A percentile compares a stretch with the other conserved stretches of the same genome.
Evolutionary conservation across 495 filamentous ascomycete species (phyloP).

Genomic region (Daldinia caldariorum): DNA sequence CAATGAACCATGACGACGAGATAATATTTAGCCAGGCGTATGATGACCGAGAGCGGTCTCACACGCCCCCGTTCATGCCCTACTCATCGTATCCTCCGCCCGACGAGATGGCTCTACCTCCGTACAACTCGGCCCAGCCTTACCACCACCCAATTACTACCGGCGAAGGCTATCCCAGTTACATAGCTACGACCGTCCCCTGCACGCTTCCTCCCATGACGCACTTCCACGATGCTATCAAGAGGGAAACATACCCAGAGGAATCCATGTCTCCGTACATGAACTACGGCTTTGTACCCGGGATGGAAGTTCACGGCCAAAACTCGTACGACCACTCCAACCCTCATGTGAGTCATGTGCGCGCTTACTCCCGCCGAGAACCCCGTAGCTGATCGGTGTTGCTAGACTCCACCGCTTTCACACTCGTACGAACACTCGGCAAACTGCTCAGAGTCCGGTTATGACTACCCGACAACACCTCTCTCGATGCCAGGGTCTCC

Average conservation of each 20-base stretch:
- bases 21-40: slow-evolving; percentile 57
- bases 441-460: slow-evolving; percentile 66
- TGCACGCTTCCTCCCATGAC: slow-evolving; percentile 72
- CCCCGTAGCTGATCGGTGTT: slow-evolving; percentile 59
- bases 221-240: slow-evolving; percentile 69
- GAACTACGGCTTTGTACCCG: slow-evolving; percentile 78
- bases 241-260: slow-evolving; percentile 67
- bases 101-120: slow-evolving; percentile 70
- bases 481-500: slow-evolving; percentile 74
- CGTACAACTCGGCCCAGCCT: slow-evolving; percentile 68
- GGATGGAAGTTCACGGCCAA: slow-evolving; percentile 74
- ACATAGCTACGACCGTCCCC: slow-evolving; percentile 66
- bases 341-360: slow-evolving; percentile 72
- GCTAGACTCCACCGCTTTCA: slow-evolving; percentile 85
- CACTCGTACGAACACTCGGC: slow-evolving; percentile 82
- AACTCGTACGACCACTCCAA: slow-evolving; percentile 70
- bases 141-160: slow-evolving; percentile 72
- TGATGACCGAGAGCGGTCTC: slow-evolving; percentile 68
- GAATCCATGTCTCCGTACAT: slow-evolving; percentile 79
- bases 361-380: slow-evolving; percentile 51
- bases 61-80: slow-evolving; percentile 72
- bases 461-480: slow-evolving; percentile 73
- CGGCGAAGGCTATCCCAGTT: slow-evolving; percentile 69
- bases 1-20: slow-evolving; percentile 63
- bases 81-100: slow-evolving; percentile 76